Evolutionary conservation across 352 stramenopile genomes (phyloP).

Genomic region (Peronospora belbahrii): DNA sequence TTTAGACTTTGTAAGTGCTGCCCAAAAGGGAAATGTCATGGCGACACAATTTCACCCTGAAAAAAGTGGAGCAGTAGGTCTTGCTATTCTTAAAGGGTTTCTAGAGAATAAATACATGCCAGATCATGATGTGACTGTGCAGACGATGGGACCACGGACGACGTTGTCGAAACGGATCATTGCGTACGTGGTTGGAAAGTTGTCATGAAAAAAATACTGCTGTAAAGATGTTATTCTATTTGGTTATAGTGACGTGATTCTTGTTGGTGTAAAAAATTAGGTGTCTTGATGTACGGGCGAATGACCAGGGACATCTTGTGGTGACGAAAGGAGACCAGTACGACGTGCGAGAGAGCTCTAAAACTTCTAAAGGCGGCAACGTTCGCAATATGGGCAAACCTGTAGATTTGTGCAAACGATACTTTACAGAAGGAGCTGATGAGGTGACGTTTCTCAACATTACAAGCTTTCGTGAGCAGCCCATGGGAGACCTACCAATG

Average conservation of each 20-base stretch:
- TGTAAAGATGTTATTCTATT: too few species aligned
- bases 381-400: slow-evolving; percentile 98
- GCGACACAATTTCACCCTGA: slow-evolving; percentile 99
- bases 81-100: slow-evolving; percentile 91
- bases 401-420: slow-evolving; percentile 90
- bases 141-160: slow-evolving; percentile 36
- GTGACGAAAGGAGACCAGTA: slow-evolving; percentile 99
- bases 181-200: slow-evolving; percentile 42
- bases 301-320: slow-evolving; percentile 94
- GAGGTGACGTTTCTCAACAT: slow-evolving; percentile 99
- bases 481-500: slow-evolving; percentile 96
- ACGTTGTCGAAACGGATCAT: slow-evolving; percentile 93
- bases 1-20: slow-evolving; percentile 88
- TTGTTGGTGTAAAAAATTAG: slow-evolving; percentile 24
- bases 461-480: slow-evolving; percentile 95
- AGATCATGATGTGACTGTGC: slow-evolving; percentile 43
- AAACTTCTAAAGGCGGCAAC: slow-evolving; percentile 67
- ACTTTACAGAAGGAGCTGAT: slow-evolving; percentile 95
- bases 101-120: slow-evolving; percentile 65
- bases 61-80: slow-evolving; percentile 91
- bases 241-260: slow-evolving; percentile 2
- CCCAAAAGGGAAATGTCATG: slow-evolving; percentile 94
- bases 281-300: slow-evolving; percentile 94
- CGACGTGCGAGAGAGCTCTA: slow-evolving; percentile 90
- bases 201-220: too few species aligned